These are phyloP conservation scores for Jacaranda mimosifolia DNA, from an alignment of 257 asterid genomes.

Conservation along the genomic window DNA sequence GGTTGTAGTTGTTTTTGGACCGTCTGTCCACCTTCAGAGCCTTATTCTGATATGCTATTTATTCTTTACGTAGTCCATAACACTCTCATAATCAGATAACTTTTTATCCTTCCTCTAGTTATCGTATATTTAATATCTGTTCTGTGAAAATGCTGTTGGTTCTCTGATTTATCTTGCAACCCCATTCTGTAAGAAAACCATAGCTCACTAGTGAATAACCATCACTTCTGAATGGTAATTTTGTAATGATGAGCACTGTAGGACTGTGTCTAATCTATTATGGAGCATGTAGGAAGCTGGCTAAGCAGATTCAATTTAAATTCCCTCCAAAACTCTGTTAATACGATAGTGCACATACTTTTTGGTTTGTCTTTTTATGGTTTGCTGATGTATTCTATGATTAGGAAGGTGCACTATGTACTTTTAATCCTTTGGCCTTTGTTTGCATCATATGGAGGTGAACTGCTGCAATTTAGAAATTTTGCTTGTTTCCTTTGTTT, in stretches of 20 bases:
- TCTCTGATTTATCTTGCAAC: constrained; percentile 25
- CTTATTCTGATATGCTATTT: constrained; percentile 12
- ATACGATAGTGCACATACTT: not conserved
- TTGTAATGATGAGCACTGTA: not conserved
- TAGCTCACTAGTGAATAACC: not conserved
- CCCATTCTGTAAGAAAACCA: constrained; percentile 11
- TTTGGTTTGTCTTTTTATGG: constrained; percentile 22
- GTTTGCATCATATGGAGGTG: constrained; percentile 21
- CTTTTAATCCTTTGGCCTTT: not conserved
- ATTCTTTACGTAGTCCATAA: constrained; percentile 14
- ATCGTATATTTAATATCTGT: not conserved
- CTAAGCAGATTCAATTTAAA: constrained; percentile 1
- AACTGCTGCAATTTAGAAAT: constrained; percentile 9
- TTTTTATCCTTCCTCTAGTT: constrained; percentile 3
- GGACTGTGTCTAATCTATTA: not conserved
- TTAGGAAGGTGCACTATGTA: not conserved
- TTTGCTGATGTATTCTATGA: constrained; percentile 18
- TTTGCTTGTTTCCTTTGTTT: constrained; percentile 13
- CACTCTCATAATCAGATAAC: not conserved
- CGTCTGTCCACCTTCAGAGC: constrained; percentile 1
- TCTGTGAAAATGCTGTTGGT: constrained; percentile 25
- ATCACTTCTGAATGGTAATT: not conserved
- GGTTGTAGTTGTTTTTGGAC: constrained; percentile 1
- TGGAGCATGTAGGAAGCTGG: constrained; percentile 2
- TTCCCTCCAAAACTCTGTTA: constrained; percentile 2